phyloP scores from a whole-genome alignment of 208 protist genomes.

The Acanthamoeba triangularis region DNA sequence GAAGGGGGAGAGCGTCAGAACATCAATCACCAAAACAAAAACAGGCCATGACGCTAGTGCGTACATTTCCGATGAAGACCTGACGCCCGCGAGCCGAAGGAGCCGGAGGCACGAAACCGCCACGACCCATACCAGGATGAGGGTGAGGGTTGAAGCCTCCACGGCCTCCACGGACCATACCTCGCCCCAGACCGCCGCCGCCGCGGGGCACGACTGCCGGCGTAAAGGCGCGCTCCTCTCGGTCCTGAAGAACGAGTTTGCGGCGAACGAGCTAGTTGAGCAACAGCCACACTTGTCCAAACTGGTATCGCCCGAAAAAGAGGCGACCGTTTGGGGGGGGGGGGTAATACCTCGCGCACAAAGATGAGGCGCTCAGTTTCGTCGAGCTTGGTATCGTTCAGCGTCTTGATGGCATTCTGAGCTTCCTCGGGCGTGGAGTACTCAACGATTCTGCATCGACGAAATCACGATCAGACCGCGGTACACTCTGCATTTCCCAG shows the following conservation, averaged over 20 bases:
- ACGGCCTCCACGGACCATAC: not conserved
- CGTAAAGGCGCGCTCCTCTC: not conserved
- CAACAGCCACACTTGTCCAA: not conserved
- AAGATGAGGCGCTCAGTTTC: slow-evolving; percentile 57
- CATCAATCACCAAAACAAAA: no score
- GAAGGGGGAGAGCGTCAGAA: not conserved
- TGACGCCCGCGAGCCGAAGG: slow-evolving; percentile 39
- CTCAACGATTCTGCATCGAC: slow-evolving; percentile 23
- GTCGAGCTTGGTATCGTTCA: slow-evolving; percentile 35
- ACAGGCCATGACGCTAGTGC: no score
- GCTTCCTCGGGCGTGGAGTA: slow-evolving; percentile 43
- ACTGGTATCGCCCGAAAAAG: not conserved
- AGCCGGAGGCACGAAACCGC: not conserved
- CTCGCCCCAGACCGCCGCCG: not conserved
- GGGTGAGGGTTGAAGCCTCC: not conserved
- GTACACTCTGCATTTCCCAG: no score
- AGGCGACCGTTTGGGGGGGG: not conserved
- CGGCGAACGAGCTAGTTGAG: not conserved
- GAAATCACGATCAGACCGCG: not conserved
- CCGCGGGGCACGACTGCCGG: not conserved
- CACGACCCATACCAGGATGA: not conserved
- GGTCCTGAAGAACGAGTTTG: not conserved
- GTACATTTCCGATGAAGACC: slow-evolving; percentile 53
- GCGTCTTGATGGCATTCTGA: slow-evolving; percentile 64
- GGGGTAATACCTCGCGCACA: slow-evolving; percentile 44